Evolutionary conservation across 192 early-diverging fungal genomes (phyloP).

Genomic region (Umbelopsis ramanniana): DNA sequence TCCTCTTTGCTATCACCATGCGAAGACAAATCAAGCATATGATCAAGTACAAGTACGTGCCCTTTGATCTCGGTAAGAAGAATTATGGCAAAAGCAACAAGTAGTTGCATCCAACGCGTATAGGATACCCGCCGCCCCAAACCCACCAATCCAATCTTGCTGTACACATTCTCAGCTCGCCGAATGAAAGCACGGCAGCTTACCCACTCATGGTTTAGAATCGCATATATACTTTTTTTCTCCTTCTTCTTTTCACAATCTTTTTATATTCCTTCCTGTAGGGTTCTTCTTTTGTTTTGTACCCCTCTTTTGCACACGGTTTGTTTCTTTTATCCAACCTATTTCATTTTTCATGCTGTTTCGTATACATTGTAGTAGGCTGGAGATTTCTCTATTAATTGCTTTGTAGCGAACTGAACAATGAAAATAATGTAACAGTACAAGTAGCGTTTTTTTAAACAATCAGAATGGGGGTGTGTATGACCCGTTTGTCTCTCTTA

Average conservation of each 20-base stretch:
- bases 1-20: constrained; percentile 96
- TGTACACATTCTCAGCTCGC: constrained; percentile 14
- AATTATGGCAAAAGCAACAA: constrained; percentile 53
- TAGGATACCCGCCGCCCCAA: constrained; percentile 18
- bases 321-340: not conserved
- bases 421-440: constrained; percentile 9
- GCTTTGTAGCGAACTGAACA: constrained; percentile 1
- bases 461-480: too few species aligned
- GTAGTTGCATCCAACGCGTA: not conserved
- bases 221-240: not conserved
- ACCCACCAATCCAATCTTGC: not conserved
- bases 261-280: not conserved
- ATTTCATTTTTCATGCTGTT: not conserved
- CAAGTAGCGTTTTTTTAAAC: not conserved
- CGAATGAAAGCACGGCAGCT: too few species aligned
- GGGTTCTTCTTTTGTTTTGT: not conserved
- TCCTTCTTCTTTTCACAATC: not conserved
- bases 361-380: not conserved
- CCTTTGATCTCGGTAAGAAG: constrained; percentile 83
- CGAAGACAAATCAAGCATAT: constrained; percentile 96
- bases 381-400: constrained; percentile 3
- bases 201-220: too few species aligned
- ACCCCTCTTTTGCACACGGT: not conserved
- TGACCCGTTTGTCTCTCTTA: too few species aligned
- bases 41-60: constrained; percentile 93